Evolutionary conservation across 208 protist species (phyloP), one percentile per base, ranked within the genome.

Genomic region (Trypanosoma rangeli): DNA sequence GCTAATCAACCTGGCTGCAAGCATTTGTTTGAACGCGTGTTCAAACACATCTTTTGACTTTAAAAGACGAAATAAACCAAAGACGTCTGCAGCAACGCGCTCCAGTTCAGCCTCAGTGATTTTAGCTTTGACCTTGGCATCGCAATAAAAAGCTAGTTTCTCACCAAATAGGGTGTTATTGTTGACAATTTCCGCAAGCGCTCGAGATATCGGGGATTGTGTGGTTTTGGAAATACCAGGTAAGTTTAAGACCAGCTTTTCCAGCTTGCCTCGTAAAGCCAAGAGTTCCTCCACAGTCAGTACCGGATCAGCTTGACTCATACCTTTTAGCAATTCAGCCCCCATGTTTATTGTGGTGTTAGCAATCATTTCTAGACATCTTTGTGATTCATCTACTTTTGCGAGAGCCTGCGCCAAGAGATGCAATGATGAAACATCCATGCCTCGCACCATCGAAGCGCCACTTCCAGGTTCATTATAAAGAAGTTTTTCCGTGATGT

Each of bases 21-120:
- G 53, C 31, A 83, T 54, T 52, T 79, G 75, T 26, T 83, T 78
- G 64, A 91, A 87, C 7, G 72, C 64, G 15, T 78, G 65, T 33
- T 95, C 87, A 68, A 93, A 93, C 8, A 68, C 66, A 70, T 93
- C 84, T 37, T 85, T 84, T 65, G 90, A 81, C 24, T 60, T 68
- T 39, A 91, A 63, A 42, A 89, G 74, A 35, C 78, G 72, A 74
- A 88, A 82, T 56, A 95, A 62, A 44, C 49, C 70, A 26, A 89
- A 63, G 0, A 80, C 80, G 48, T 84, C 57, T 53, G 77, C 37
- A 22, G 70, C 64, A 46, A 88, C 39, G 3, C 52, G 13, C 16
- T 69, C 60, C 29, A 80, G 54, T 37, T 42, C 52, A 12, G 79
- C 74, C n/a, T 65, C 50, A 24, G 50, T 54, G 13, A 54, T 70